Percentiles rank a stretch among this genome's conserved stretches.
Evolutionary conservation across 2,329 filamentous ascomycete genomes (phyloP).

Genomic region (Atkinsonella hypoxylon): DNA sequence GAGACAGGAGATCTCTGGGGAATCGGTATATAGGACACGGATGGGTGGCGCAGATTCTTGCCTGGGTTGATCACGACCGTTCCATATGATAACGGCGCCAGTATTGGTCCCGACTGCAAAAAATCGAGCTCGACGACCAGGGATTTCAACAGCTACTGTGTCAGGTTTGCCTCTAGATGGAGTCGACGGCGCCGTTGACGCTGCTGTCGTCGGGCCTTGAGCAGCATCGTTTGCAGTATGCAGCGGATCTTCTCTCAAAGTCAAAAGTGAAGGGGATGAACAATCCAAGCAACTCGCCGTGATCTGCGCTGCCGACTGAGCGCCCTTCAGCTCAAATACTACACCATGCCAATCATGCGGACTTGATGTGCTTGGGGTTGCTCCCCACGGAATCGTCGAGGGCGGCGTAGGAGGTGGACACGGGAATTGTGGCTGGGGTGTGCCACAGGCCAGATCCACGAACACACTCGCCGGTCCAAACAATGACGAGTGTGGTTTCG

Average conservation of each 20-base stretch:
- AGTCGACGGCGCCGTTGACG: neutral
- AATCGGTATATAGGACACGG: conserved; percentile 81
- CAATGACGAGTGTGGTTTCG: conserved; percentile 14
- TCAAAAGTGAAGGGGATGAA: conserved; percentile 60
- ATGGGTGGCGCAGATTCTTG: conserved; percentile 49
- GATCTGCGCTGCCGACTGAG: conserved; percentile 47
- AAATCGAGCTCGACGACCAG: conserved; percentile 72
- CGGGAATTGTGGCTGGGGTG: conserved; percentile 12
- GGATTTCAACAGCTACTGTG: conserved; percentile 47
- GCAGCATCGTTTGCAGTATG: conserved; percentile 29
- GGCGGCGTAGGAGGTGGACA: conserved; percentile 14
- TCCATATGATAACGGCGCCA: conserved; percentile 74
- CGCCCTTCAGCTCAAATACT: conserved; percentile 38
- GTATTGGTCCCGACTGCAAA: conserved; percentile 69
- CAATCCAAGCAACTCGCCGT: conserved; percentile 60
- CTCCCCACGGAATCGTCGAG: conserved; percentile 6
- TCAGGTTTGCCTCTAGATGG: conserved; percentile 16
- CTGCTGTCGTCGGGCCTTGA: conserved; percentile 34
- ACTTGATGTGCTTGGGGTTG: conserved; percentile 5
- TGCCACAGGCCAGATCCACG: conserved; percentile 3
- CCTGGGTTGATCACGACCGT: conserved; percentile 52
- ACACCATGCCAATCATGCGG: conserved; percentile 21
- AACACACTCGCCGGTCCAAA: conserved; percentile 15
- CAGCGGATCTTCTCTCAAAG: conserved; percentile 67
- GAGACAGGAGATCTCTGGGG: conserved; percentile 72